Evolutionary conservation across 1,284 basidiomycete genomes (phyloP).

Genomic region (Ustilago curta): DNA sequence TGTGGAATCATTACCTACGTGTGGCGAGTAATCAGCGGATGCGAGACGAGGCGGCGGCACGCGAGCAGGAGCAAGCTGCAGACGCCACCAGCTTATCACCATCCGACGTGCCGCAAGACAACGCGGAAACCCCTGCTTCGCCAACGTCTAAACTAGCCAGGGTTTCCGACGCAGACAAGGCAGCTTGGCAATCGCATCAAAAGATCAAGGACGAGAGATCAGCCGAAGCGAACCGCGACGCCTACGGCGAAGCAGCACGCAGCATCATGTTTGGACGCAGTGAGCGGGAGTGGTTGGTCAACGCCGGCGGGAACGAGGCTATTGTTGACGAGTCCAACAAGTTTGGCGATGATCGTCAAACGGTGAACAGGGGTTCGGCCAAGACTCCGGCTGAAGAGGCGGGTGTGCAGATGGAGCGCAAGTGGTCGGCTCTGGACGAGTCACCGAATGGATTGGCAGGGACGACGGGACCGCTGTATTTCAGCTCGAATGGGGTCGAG

Average conservation of each 20-base stretch:
- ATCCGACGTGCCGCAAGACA: background rate
- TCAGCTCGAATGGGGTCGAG: constrained; percentile 27
- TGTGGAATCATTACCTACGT: constrained; percentile 42
- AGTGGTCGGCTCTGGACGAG: background rate
- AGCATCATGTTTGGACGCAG: constrained; percentile 41
- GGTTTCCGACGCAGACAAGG: background rate
- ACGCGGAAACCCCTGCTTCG: background rate
- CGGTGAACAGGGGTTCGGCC: background rate
- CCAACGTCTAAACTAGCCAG: constrained; percentile 19
- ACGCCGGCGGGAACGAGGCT: constrained; percentile 25
- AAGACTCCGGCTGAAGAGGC: constrained; percentile 42
- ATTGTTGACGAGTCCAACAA: constrained; percentile 5
- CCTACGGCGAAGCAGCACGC: constrained; percentile 34
- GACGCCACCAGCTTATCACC: too few relatives aligned
- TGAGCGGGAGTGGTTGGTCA: constrained; percentile 49
- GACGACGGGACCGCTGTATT: constrained; percentile 24
- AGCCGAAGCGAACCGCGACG: constrained; percentile 27
- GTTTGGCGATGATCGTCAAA: constrained; percentile 18
- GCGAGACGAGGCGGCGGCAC: constrained; percentile 25
- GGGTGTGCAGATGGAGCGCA: constrained; percentile 1
- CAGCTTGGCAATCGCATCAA: constrained; percentile 7
- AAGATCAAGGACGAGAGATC: constrained; percentile 16
- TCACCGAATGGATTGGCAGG: constrained; percentile 17
- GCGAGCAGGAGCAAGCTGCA: background rate
- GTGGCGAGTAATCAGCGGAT: constrained; percentile 35